Conservation (phyloP, 2,329 filamentous ascomycete species). For the Lecanicillium sp. region DNA sequence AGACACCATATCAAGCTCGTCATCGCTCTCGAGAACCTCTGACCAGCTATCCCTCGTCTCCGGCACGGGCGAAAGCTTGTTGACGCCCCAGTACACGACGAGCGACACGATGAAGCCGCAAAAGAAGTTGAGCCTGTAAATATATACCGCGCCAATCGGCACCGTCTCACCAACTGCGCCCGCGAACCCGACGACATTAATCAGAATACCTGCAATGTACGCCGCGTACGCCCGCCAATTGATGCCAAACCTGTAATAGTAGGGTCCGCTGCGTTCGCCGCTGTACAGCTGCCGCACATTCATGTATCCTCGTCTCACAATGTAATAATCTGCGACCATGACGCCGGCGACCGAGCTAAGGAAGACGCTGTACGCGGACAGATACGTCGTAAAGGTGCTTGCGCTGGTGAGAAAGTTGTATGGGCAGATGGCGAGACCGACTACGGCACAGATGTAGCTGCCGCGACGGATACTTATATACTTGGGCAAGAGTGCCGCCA, state of each 20-base stretch:
- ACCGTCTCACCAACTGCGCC: slow-evolving; percentile 69
- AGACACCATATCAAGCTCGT: background rate
- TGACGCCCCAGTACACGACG: slow-evolving; percentile 61
- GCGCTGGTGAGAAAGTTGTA: slow-evolving; percentile 67
- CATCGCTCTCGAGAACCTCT: slow-evolving; percentile 44
- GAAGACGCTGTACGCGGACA: slow-evolving; percentile 88
- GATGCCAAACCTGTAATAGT: slow-evolving; percentile 67
- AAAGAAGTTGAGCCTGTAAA: slow-evolving; percentile 91
- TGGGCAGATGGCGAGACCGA: slow-evolving; percentile 81
- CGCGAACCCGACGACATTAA: slow-evolving; percentile 88
- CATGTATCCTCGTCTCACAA: slow-evolving; percentile 74
- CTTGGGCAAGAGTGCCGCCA: slow-evolving; percentile 74
- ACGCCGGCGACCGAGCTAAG: slow-evolving; percentile 88
- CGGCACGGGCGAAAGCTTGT: slow-evolving; percentile 61
- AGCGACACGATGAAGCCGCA: slow-evolving; percentile 68
- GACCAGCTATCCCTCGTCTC: slow-evolving; percentile 70
- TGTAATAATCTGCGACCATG: slow-evolving; percentile 81
- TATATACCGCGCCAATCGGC: slow-evolving; percentile 70
- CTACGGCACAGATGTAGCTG: slow-evolving; percentile 72
- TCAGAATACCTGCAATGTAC: slow-evolving; percentile 74
- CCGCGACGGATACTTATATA: slow-evolving; percentile 81
- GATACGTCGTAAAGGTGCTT: slow-evolving; percentile 85
- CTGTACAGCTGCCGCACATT: slow-evolving; percentile 75
- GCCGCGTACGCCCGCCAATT: slow-evolving; percentile 79
- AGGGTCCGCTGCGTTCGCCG: slow-evolving; percentile 56